These are phyloP conservation scores for Ceriops decandra DNA, from an alignment of 345 rosid genomes.

Conservation along the genomic window DNA sequence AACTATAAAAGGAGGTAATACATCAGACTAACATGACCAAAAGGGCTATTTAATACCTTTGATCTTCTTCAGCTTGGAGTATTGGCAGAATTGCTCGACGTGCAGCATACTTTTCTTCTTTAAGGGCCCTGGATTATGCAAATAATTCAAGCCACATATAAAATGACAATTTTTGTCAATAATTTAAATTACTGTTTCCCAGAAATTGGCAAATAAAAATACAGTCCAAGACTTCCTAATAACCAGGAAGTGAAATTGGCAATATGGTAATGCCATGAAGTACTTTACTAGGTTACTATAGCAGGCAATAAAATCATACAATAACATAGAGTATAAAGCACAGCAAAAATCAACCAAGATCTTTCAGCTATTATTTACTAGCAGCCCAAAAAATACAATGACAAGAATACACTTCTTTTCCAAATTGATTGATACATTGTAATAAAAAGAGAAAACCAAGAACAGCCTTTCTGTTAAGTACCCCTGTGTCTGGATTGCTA, in stretches of 20 bases:
- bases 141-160: not conserved
- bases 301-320: not conserved
- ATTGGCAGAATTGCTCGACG: conserved; percentile 81
- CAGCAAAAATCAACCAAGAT: no score
- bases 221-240: not conserved
- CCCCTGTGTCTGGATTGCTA: not conserved
- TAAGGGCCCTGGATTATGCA: conserved; percentile 62
- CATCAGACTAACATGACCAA: not conserved
- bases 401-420: no score
- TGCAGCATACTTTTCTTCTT: conserved; percentile 93
- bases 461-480: no score
- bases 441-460: no score
- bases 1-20: not conserved
- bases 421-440: no score
- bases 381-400: no score
- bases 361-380: no score
- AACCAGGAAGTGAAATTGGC: not conserved
- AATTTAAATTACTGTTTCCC: not conserved
- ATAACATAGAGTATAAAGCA: not conserved
- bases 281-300: not conserved
- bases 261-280: not conserved
- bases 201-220: not conserved
- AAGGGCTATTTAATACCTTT: conserved; percentile 45
- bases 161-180: not conserved
- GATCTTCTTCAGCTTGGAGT: conserved; percentile 99